Evolutionary conservation across 345 rosid species (phyloP), one percentile per base, ranked within the genome.

Genomic region (Dipteronia dyeriana): DNA sequence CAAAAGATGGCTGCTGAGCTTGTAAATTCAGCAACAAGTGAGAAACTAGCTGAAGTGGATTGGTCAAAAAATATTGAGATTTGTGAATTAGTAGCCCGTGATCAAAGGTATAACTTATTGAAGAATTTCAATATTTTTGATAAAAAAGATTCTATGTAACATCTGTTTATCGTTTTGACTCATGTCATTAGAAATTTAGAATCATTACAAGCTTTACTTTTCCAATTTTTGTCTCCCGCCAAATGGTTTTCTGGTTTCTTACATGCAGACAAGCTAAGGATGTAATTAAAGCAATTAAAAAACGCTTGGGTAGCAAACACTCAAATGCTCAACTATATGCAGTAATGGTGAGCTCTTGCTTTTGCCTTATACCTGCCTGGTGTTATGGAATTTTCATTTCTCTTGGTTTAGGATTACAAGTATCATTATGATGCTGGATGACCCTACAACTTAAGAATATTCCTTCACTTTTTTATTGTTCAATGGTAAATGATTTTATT

Each of bases 41-140:
- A 90, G 68, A 96, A 96, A 85, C 89, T 96, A 78, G 34, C 85
- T 68, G 98, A 96, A 82, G 80, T 94, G 71, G 92, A 96, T 79
- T 96, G 99, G 99, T 80, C 89, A 53, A 96, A 92, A 83, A 92
- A 89, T 82, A 96, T 96, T 73, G 90, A 93, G 87, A 91, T 93
- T 76, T 96, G 99, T 77, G 99, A 96, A 88, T 76, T 89, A 72
- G 92, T 88, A 41, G 89, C 97, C 22, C 85, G 74, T 62, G 97
- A 93, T 82, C 91, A 87, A 73, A 91, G 94, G 98, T 93, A 87
- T 62, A 61, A 19, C 51, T 66, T 80, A 17, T 39, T 49, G 17
- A 9, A 22, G 67, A 65, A 14, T 49, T 77, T 71, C 8, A 13
- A 7, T 11, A 22, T 57, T 76, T 63, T 47, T 10, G 8, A 3